Evolutionary conservation across 2,329 filamentous ascomycete species (phyloP), one percentile per base, ranked within the genome.

Genomic region (Verticillium klebahnii): DNA sequence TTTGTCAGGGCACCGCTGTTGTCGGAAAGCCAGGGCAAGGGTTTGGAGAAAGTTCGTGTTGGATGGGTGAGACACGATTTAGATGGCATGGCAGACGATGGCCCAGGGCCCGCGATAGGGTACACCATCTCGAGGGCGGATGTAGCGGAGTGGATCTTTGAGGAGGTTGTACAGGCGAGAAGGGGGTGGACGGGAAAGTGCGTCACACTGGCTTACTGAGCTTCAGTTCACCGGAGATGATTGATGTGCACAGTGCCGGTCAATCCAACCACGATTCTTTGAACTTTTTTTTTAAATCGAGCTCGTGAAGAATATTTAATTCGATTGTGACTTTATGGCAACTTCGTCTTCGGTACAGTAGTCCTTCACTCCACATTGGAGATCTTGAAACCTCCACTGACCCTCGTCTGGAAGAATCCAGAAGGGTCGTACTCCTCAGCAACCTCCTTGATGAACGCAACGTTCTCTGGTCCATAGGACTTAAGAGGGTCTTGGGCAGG

Each of bases 381-480:
- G 14, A 52, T n/a, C 57, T 64, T 64, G 52, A 63, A 67, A 2
- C 62, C 62, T 4, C 72, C 74, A 5, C 70, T 73, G 67, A 75
- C 72, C 60, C 71, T 52, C 8, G 61, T 68, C 69, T 77, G 74
- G 59, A 74, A 76, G 19, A 75, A 69, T 9, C 66, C 66, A 2
- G 67, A 37, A 1, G 69, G 72, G 61, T 77, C 75, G 62, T 74
- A 76, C 62, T 70, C 71, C 60, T 64, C 58, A 8, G 72, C 71
- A 45, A 72, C 67, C 5, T 61, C 62, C 15, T 68, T 64, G 63
- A 77, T 60, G 50, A 65, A 67, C 52, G 64, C 60, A 37, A 72
- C 62, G 58, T 74, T 76, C 17, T 66, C 67, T 14, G 58, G 62
- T 2, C 75, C 74, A 59, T 77, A 78, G 5, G 70, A 69, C 1